Percentiles rank a stretch among this genome's conserved stretches.
Conservation (phyloP, 2,329 filamentous ascomycete genomes). For the Aspergillus costaricaensis region DNA sequence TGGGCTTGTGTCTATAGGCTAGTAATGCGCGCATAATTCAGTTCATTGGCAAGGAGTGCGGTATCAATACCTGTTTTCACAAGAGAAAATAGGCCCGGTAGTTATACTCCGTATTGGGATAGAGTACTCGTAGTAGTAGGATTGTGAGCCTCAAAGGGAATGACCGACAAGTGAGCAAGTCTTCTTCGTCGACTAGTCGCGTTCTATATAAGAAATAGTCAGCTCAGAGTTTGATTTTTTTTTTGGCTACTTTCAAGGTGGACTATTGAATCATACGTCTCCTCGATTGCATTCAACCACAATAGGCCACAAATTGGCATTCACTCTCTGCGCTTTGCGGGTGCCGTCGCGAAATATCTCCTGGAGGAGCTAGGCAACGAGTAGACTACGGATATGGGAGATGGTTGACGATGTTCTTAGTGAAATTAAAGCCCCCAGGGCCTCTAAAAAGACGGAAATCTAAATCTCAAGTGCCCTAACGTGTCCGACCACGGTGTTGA, state of each 20-base stretch:
- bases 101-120: too few relatives aligned
- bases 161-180: too few relatives aligned
- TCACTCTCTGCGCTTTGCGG: conserved; percentile 30
- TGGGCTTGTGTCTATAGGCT: too few relatives aligned
- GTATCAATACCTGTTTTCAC: too few relatives aligned
- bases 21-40: too few relatives aligned
- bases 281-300: conserved; percentile 32
- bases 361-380: conserved; percentile 5
- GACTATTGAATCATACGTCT: conserved; percentile 4
- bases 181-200: too few relatives aligned
- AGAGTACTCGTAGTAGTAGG: too few relatives aligned
- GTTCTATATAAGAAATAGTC: not conserved
- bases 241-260: conserved; percentile 23
- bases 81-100: too few relatives aligned
- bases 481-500: conserved; percentile 35
- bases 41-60: too few relatives aligned
- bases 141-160: too few relatives aligned
- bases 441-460: conserved; percentile 29
- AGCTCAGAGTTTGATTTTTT: conserved; percentile 12
- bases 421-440: conserved; percentile 39
- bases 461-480: conserved; percentile 45
- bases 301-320: conserved; percentile 34
- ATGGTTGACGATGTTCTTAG: conserved; percentile 5
- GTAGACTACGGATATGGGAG: not conserved
- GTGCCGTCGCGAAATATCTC: conserved; percentile 4